Conservation (phyloP, 2,329 filamentous ascomycete species). For the Aureobasidium sp. region DNA sequence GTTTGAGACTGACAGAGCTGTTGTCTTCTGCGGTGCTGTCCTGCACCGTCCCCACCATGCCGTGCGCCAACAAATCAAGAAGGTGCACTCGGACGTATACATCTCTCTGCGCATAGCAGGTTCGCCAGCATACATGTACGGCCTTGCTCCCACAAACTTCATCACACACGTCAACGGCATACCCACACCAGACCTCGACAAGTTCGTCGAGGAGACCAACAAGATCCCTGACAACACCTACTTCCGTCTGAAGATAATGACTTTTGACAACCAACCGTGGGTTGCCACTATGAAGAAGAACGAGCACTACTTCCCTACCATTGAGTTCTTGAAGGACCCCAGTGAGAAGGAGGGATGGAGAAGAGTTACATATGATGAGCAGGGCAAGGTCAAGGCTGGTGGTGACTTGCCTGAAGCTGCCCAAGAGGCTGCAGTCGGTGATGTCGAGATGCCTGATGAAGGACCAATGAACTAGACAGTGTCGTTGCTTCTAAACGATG, state of each 20-base stretch:
- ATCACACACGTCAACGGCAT: constrained; percentile 92
- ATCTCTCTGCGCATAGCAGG: constrained; percentile 79
- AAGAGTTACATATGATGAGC: constrained; percentile 44
- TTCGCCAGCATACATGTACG: constrained; percentile 80
- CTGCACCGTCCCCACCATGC: constrained; percentile 91
- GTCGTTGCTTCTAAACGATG: too few species aligned
- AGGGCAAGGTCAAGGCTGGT: constrained; percentile 29
- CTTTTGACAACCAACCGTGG: constrained; percentile 97
- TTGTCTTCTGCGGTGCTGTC: constrained; percentile 92
- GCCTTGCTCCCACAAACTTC: constrained; percentile 92
- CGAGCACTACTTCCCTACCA: constrained; percentile 79
- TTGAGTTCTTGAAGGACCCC: constrained; percentile 54
- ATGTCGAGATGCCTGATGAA: constrained; percentile 5
- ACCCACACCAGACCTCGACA: constrained; percentile 69
- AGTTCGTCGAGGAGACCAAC: constrained; percentile 72
- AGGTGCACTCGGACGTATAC: constrained; percentile 93
- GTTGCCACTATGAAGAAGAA: constrained; percentile 99
- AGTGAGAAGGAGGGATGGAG: constrained; percentile 46
- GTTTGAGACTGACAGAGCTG: constrained; percentile 82
- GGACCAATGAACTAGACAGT: background rate
- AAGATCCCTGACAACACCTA: constrained; percentile 96
- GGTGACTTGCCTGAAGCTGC: constrained; percentile 18
- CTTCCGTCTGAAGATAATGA: constrained; percentile 94
- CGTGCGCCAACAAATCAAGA: constrained; percentile 93
- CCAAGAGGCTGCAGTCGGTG: background rate